These are phyloP conservation scores for Vigna nakashimae DNA, from an alignment of 306 rosid species.

Conservation along the genomic window DNA sequence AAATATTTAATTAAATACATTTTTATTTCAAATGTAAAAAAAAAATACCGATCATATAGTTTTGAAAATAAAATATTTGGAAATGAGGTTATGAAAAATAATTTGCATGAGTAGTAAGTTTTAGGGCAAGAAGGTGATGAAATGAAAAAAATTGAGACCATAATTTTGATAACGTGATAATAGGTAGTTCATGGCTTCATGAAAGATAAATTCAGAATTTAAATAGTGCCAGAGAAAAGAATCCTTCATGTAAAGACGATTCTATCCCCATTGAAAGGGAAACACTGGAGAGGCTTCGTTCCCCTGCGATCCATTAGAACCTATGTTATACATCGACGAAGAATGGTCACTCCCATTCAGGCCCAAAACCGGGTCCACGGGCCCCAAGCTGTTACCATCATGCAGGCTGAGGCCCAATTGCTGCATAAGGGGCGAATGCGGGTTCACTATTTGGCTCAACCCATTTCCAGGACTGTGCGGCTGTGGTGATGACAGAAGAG, in stretches of 20 bases:
- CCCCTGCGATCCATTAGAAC: conserved; percentile 58
- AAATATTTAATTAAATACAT: too few species aligned
- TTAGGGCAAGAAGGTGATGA: background rate
- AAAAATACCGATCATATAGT: too few species aligned
- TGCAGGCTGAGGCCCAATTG: conserved; percentile 61
- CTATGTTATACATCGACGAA: conserved; percentile 63
- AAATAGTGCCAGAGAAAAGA: conserved; percentile 11
- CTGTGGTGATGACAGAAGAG: conserved; percentile 99
- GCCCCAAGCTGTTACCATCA: conserved; percentile 52
- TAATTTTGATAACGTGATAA: background rate
- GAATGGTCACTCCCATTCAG: conserved; percentile 57
- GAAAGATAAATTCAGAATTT: conserved; percentile 18
- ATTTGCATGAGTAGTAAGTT: background rate
- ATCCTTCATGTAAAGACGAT: background rate
- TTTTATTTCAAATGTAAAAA: too few species aligned
- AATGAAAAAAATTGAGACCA: background rate
- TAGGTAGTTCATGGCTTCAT: background rate
- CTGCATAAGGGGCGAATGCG: conserved; percentile 61
- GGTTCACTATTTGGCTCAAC: conserved; percentile 61
- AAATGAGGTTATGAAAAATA: too few species aligned
- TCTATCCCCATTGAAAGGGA: conserved; percentile 83
- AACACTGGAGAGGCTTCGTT: conserved; percentile 63
- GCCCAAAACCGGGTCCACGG: conserved; percentile 66
- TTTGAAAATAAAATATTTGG: too few species aligned
- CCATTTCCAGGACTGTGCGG: conserved; percentile 63